These are phyloP conservation scores for Mycena filopes DNA, from an alignment of 768 basidiomycete genomes.

Conservation along the genomic window DNA sequence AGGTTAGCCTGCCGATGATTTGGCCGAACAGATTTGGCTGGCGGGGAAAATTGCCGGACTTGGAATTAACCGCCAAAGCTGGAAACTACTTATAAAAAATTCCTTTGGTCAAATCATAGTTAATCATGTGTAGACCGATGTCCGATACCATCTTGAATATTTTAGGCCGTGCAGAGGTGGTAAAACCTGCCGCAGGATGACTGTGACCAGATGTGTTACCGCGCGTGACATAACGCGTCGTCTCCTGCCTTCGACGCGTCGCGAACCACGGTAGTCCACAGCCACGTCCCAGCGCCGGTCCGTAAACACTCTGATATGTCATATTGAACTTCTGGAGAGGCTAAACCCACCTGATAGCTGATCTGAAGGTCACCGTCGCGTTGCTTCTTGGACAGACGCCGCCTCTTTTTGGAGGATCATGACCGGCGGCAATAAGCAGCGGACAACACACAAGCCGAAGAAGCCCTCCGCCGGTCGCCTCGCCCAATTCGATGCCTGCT, in stretches of 20 bases:
- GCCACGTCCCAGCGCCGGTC: too few species aligned
- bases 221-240: conserved; percentile 1
- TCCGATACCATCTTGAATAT: background rate
- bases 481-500: background rate
- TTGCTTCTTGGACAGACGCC: too few species aligned
- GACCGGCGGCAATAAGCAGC: background rate
- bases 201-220: background rate
- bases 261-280: background rate
- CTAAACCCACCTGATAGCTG: too few species aligned
- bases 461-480: background rate
- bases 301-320: too few species aligned
- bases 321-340: too few species aligned
- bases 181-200: background rate
- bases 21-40: too few species aligned
- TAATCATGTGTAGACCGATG: background rate
- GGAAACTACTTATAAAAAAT: background rate
- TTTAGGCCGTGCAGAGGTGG: background rate
- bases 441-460: background rate
- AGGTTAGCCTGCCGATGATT: too few species aligned
- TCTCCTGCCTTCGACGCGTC: background rate
- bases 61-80: too few species aligned
- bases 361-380: too few species aligned
- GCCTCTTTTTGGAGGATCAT: too few species aligned
- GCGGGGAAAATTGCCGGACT: too few species aligned
- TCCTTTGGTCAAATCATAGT: background rate